These are phyloP conservation scores for Pyricularia pennisetigena DNA, from an alignment of 2,329 filamentous ascomycete species.

Conservation along the genomic window DNA sequence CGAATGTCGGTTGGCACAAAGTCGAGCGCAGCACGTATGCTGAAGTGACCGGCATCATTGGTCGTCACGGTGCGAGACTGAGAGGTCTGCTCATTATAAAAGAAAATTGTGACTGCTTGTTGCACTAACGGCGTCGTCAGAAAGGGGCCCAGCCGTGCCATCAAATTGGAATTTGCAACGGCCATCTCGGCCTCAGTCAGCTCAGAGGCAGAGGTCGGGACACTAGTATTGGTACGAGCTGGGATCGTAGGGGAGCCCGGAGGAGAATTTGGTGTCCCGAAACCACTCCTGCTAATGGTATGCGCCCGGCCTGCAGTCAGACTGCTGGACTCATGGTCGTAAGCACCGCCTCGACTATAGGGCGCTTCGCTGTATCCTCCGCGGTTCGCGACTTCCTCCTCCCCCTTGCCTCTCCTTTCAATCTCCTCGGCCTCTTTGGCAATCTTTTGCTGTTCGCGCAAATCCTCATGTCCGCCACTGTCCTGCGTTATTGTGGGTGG, in stretches of 20 bases:
- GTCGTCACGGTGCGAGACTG: slow-evolving; percentile 79
- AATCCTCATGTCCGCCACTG: slow-evolving; percentile 32
- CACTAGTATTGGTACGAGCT: slow-evolving; percentile 22
- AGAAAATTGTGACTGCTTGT: slow-evolving; percentile 81
- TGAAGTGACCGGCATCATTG: slow-evolving; percentile 83
- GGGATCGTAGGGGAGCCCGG: slow-evolving; percentile 33
- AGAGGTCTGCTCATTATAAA: slow-evolving; percentile 79
- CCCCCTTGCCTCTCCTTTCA: slow-evolving; percentile 58
- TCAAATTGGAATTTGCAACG: slow-evolving; percentile 75
- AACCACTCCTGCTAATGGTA: slow-evolving; percentile 13
- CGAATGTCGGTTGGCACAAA: slow-evolving; percentile 87
- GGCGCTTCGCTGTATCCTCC: slow-evolving; percentile 67
- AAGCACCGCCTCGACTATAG: slow-evolving; percentile 7
- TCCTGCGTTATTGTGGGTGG: slow-evolving; percentile 42
- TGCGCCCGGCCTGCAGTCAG: slow-evolving; percentile 14
- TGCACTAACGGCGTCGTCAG: slow-evolving; percentile 73
- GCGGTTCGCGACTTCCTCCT: slow-evolving; percentile 59
- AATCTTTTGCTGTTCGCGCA: slow-evolving; percentile 54
- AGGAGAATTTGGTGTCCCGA: slow-evolving; percentile 24
- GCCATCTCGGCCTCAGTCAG: slow-evolving; percentile 69
- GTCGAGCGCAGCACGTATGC: slow-evolving; percentile 66
- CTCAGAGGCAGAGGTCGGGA: slow-evolving; percentile 28
- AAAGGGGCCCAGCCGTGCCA: slow-evolving; percentile 82
- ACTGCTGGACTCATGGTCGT: slow-evolving; percentile 13
- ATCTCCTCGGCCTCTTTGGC: slow-evolving; percentile 69